These are phyloP conservation scores for Blepharisma stoltei DNA, from an alignment of 73 alveolate genomes.

Conservation along the genomic window DNA sequence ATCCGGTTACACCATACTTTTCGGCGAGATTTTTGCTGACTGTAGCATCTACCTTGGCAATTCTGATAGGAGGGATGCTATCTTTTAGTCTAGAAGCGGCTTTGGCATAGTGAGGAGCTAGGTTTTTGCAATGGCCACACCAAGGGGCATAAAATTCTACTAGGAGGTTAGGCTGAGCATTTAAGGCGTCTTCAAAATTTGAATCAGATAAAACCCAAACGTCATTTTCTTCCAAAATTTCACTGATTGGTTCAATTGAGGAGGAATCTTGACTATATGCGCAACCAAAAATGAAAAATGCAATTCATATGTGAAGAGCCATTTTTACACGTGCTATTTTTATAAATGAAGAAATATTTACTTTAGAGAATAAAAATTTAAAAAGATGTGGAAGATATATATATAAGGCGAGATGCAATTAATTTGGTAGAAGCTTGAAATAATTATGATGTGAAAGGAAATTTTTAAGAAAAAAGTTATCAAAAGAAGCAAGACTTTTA, in stretches of 20 bases:
- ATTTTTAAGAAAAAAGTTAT: too few species aligned
- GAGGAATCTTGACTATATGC: too few species aligned
- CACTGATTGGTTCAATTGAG: not conserved
- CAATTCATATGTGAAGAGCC: too few species aligned
- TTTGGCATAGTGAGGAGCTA: constrained; percentile 75
- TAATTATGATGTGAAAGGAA: too few species aligned
- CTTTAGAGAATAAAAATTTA: too few species aligned
- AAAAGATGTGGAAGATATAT: too few species aligned
- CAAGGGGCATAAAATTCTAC: constrained; percentile 89
- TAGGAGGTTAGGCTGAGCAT: constrained; percentile 54
- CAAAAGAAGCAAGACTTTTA: too few species aligned
- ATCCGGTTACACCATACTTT: constrained; percentile 56
- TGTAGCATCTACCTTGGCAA: constrained; percentile 75
- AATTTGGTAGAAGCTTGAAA: too few species aligned
- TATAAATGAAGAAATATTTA: too few species aligned
- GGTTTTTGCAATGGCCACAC: constrained; percentile 85
- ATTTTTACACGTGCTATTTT: too few species aligned
- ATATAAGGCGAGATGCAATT: too few species aligned
- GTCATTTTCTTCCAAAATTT: constrained; percentile 58
- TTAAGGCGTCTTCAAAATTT: constrained; percentile 58
- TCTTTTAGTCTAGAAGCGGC: constrained; percentile 66
- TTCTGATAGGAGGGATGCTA: constrained; percentile 51
- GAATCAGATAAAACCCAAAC: constrained; percentile 71
- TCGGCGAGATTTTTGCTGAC: constrained; percentile 51
- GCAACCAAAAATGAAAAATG: too few species aligned